Evolutionary conservation across 2,329 filamentous ascomycete species (phyloP).

Genomic region (Pseudogymnoascus sp.): DNA sequence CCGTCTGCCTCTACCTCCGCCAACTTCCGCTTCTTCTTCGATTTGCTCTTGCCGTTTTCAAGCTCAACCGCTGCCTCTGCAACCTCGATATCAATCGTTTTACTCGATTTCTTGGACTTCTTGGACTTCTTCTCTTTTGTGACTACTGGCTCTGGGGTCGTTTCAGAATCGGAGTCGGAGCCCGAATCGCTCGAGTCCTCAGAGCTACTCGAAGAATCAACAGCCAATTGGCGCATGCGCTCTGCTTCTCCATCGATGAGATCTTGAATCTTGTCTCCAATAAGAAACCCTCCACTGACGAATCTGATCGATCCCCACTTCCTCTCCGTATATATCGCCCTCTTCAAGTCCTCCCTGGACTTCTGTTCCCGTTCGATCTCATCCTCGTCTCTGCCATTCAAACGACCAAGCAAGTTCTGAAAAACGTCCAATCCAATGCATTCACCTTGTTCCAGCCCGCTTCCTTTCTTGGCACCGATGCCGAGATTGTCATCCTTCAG

Average conservation of each 20-base stretch:
- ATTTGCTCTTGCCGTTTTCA: slow-evolving; percentile 18
- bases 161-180: slow-evolving; percentile 10
- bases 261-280: slow-evolving; percentile 48
- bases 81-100: slow-evolving; percentile 23
- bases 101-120: slow-evolving; percentile 19
- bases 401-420: slow-evolving; percentile 72
- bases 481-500: slow-evolving; percentile 90
- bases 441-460: slow-evolving; percentile 55
- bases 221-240: slow-evolving; percentile 21
- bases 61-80: slow-evolving; percentile 13
- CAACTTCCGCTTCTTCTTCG: slow-evolving; percentile 37
- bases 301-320: slow-evolving; percentile 79
- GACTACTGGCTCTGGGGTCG: slow-evolving; percentile 9
- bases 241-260: slow-evolving; percentile 31
- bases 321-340: slow-evolving; percentile 63
- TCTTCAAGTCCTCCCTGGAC: slow-evolving; percentile 59
- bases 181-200: slow-evolving; percentile 14
- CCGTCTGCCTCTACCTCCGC: slow-evolving; percentile 32
- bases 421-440: slow-evolving; percentile 82
- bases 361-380: slow-evolving; percentile 62
- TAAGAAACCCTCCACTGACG: slow-evolving; percentile 69
- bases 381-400: slow-evolving; percentile 81
- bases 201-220: slow-evolving; percentile 11
- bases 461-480: slow-evolving; percentile 70
- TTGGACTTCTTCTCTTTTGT: slow-evolving; percentile 17